These are phyloP conservation scores for Boletus speciosus DNA, from an alignment of 768 basidiomycete genomes.

Conservation along the genomic window DNA sequence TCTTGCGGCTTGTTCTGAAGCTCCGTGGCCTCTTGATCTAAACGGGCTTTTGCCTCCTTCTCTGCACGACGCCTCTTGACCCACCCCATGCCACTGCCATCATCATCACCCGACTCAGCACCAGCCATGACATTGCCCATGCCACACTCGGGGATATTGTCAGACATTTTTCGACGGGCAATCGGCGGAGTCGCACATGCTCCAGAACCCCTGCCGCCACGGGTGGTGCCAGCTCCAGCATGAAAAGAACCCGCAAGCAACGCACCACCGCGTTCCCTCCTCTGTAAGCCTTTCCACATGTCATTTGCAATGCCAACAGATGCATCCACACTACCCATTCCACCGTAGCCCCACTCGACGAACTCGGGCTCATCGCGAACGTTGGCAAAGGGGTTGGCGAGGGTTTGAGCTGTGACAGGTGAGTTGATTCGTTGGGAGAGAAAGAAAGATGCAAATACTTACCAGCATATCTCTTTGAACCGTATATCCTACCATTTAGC, in stretches of 20 bases:
- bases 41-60: slow-evolving; percentile 38
- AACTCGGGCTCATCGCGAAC: slow-evolving; percentile 71
- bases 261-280: slow-evolving; percentile 25
- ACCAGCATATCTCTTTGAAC: slow-evolving; percentile 38
- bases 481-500: slow-evolving; percentile 87
- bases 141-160: slow-evolving; percentile 21
- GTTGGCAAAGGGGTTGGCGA: slow-evolving; percentile 60
- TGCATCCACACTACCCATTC: slow-evolving; percentile 60
- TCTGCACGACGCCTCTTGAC: slow-evolving; percentile 64
- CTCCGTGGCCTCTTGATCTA: slow-evolving; percentile 19
- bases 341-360: slow-evolving; percentile 90
- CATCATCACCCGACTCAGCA: slow-evolving; percentile 53
- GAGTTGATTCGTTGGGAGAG: not conserved
- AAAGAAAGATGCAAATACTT: not conserved
- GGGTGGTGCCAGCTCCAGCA: slow-evolving; percentile 29
- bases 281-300: slow-evolving; percentile 27
- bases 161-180: slow-evolving; percentile 17
- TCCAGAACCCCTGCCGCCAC: slow-evolving; percentile 11
- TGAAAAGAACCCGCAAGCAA: slow-evolving; percentile 21
- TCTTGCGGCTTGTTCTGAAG: slow-evolving; percentile 13
- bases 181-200: slow-evolving; percentile 8
- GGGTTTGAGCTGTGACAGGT: slow-evolving; percentile 24
- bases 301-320: slow-evolving; percentile 28
- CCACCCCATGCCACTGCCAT: slow-evolving; percentile 88
- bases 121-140: slow-evolving; percentile 25